Base-by-base conservation (phyloP, 2,329 filamentous ascomycete genomes). In the Penicillium sp. region DNA sequence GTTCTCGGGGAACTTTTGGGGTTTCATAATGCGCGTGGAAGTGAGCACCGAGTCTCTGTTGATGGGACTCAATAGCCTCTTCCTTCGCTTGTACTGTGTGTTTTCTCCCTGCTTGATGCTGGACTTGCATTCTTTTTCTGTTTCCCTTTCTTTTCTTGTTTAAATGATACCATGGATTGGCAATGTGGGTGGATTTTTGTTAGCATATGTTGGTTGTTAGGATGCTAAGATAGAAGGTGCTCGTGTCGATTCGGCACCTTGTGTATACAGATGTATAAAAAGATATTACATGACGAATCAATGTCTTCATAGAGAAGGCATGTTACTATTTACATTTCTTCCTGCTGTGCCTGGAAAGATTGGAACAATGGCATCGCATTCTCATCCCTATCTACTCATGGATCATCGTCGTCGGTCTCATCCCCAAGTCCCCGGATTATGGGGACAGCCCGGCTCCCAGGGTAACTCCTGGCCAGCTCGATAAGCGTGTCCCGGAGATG, bases 1-100 rank as follows among this genome's bases (percentile, higher is more conserved):
- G 77, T 92, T 33, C 77, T 96, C 46, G 91, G 90, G 13, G 85
- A 90, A 69, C 80, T 93, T 65, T 76, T 95, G 60, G 91, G 91
- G 0, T 89, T 93, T 70, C 83, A 82, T 64, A 79, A 61, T 60
- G 48, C 69, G 66, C 65, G 62, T 49, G 62, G 57, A 19, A 64
- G 59, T 48, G 51, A 62, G 57, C 57, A 54, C 27, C 56, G 60
- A 46, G 54, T 58, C 49, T 55, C 63, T 53, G 54, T 52, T 8
- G 60, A 65, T 46, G 61, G 60, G 49, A 54, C 54, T 48, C 58
- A 39, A 53, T 65, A 57, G 50, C 31, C 42, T 19, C 37, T 27
- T 29, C 35, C 21, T 14, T 27, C 19, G 33, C 37, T 31, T 50
- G 44, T 51, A 51, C 56, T 16, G 25, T 47, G 25, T 50, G n/a